A percentile compares a stretch with the other conserved stretches of the same genome.
phyloP scores from a whole-genome alignment of 2,329 filamentous ascomycete species.

The Hymenoscyphus occultus region DNA sequence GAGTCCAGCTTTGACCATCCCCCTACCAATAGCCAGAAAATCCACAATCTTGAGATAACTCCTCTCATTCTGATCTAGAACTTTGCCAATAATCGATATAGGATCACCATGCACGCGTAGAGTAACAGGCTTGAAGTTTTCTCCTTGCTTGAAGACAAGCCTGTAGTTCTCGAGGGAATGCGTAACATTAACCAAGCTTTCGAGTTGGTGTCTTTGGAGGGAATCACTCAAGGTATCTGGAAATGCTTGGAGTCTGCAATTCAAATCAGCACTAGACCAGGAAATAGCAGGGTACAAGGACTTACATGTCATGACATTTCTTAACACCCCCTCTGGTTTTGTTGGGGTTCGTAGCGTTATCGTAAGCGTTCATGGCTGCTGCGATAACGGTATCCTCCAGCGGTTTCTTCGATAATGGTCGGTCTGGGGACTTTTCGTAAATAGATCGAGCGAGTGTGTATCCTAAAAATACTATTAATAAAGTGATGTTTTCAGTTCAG shows the following conservation, averaged over 20 bases:
- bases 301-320: constrained; percentile 72
- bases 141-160: constrained; percentile 73
- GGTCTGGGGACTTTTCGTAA: constrained; percentile 51
- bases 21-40: constrained; percentile 64
- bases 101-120: constrained; percentile 76
- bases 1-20: constrained; percentile 62
- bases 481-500: neutral
- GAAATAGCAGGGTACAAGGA: neutral
- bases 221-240: constrained; percentile 54
- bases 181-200: constrained; percentile 67
- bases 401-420: constrained; percentile 47
- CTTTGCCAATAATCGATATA: constrained; percentile 66
- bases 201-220: constrained; percentile 52
- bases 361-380: constrained; percentile 68
- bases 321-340: constrained; percentile 72
- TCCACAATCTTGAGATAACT: constrained; percentile 75
- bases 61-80: constrained; percentile 71
- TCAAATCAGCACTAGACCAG: constrained; percentile 25
- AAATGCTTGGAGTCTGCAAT: constrained; percentile 59
- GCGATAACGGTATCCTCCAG: constrained; percentile 60
- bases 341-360: constrained; percentile 80
- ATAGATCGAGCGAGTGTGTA: constrained; percentile 62
- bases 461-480: constrained; percentile 41
- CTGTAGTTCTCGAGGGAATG: constrained; percentile 74
- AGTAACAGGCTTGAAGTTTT: constrained; percentile 75